phyloP scores from a whole-genome alignment of 768 basidiomycete species.

The Lactarius evosmus region DNA sequence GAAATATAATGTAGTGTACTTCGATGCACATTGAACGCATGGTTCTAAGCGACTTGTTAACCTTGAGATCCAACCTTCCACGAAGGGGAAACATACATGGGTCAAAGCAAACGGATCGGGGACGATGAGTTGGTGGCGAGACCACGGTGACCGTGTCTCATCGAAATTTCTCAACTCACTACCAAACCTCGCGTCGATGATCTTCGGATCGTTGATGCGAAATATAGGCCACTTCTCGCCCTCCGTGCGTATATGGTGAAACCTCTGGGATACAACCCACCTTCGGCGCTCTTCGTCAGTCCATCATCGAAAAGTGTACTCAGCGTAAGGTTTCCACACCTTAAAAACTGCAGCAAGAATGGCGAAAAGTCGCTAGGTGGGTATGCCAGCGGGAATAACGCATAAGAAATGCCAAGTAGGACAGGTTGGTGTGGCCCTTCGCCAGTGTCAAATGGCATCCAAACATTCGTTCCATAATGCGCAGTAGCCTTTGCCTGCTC shows the following conservation, averaged over 20 bases:
- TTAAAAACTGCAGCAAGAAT: slow-evolving; percentile 20
- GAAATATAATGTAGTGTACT: slow-evolving; percentile 21
- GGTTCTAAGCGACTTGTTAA: slow-evolving; percentile 18
- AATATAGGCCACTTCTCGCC: slow-evolving; percentile 16
- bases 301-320: no score
- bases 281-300: slow-evolving; percentile 7
- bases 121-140: slow-evolving; percentile 26
- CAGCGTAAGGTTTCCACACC: slow-evolving; percentile 13
- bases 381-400: slow-evolving; percentile 1
- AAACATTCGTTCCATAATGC: slow-evolving; percentile 9
- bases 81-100: slow-evolving; percentile 10
- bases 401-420: slow-evolving; percentile 20
- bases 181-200: background rate
- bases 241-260: slow-evolving; percentile 10
- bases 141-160: slow-evolving; percentile 17
- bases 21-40: slow-evolving; percentile 24
- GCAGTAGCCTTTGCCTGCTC: slow-evolving; percentile 15
- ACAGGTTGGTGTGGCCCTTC: slow-evolving; percentile 11
- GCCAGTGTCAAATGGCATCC: slow-evolving; percentile 18
- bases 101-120: slow-evolving; percentile 26
- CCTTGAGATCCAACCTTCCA: background rate
- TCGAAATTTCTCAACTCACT: slow-evolving; percentile 12
- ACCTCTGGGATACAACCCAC: slow-evolving; percentile 22
- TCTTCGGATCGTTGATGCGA: slow-evolving; percentile 13
- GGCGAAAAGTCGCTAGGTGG: slow-evolving; percentile 13